Evolutionary conservation across 192 early-diverging fungal genomes (phyloP).

Genomic region (Phlyctochytrium arcticum): DNA sequence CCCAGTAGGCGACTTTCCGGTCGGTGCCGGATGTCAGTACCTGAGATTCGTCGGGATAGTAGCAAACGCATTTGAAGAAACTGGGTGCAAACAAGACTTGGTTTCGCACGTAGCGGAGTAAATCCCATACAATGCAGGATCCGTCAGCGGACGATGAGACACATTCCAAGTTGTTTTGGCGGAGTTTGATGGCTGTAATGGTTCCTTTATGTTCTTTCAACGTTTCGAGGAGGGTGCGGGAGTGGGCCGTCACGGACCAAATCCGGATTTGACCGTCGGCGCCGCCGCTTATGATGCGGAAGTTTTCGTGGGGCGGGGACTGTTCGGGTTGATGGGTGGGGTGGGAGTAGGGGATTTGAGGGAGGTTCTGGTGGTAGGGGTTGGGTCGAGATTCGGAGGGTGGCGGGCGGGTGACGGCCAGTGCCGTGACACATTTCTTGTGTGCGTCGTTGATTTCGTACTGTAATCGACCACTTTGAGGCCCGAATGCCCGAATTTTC

Average conservation of each 20-base stretch:
- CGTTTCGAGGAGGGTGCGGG: constrained; percentile 45
- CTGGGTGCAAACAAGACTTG: constrained; percentile 58
- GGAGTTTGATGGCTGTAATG: constrained; percentile 58
- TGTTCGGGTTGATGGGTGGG: too few relatives aligned
- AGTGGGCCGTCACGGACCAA: constrained; percentile 44
- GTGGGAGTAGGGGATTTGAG: too few relatives aligned
- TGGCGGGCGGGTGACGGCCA: constrained; percentile 49
- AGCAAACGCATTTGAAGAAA: constrained; percentile 54
- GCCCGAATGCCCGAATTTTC: constrained; percentile 60
- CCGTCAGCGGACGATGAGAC: constrained; percentile 53
- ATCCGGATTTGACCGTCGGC: constrained; percentile 58
- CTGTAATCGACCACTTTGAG: constrained; percentile 54
- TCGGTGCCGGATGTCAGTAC: constrained; percentile 55
- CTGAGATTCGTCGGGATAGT: constrained; percentile 58
- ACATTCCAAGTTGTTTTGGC: constrained; percentile 55
- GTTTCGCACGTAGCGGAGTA: constrained; percentile 57
- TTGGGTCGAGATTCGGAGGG: too few relatives aligned
- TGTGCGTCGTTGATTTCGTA: constrained; percentile 58
- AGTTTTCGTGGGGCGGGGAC: constrained; percentile 36
- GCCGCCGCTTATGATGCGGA: constrained; percentile 53
- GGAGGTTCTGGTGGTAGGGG: too few relatives aligned
- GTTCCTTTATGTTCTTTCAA: constrained; percentile 65
- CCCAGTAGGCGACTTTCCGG: constrained; percentile 63
- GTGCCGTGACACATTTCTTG: constrained; percentile 48
- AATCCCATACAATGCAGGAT: constrained; percentile 57